These are phyloP conservation scores for Aspergillus terreus DNA, from an alignment of 2,329 filamentous ascomycete genomes.

Conservation along the genomic window DNA sequence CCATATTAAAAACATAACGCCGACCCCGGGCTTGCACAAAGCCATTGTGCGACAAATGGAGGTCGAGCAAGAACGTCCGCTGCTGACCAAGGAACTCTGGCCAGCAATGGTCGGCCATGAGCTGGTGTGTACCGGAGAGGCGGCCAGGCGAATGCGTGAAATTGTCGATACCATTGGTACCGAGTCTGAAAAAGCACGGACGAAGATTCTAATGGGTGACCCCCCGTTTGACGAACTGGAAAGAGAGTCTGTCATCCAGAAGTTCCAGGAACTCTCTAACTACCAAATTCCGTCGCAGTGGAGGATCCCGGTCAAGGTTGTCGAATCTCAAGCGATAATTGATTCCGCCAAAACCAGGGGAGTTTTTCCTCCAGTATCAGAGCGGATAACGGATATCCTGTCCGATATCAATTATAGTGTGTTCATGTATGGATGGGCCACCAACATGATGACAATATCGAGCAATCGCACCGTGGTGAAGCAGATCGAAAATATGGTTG, in stretches of 20 bases:
- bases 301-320: conserved; percentile 58
- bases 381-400: conserved; percentile 45
- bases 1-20: conserved; percentile 47
- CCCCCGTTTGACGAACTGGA: conserved; percentile 31
- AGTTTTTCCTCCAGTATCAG: conserved; percentile 45
- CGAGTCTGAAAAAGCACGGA: conserved; percentile 56
- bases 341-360: conserved; percentile 26
- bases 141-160: conserved; percentile 62
- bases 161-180: conserved; percentile 64
- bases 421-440: conserved; percentile 68
- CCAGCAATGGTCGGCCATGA: conserved; percentile 54
- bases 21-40: conserved; percentile 53
- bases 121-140: conserved; percentile 65
- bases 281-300: conserved; percentile 53
- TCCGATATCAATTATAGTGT: conserved; percentile 65
- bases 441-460: conserved; percentile 62
- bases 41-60: conserved; percentile 63
- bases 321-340: conserved; percentile 47
- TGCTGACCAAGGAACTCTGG: conserved; percentile 60
- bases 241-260: conserved; percentile 29
- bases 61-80: conserved; percentile 58
- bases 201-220: conserved; percentile 55
- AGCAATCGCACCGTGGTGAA: conserved; percentile 66
- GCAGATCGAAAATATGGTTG: conserved; percentile 59
- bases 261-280: conserved; percentile 48